Base-by-base conservation (phyloP, 495 filamentous ascomycete species). In the Lasiosphaeris hirsuta region DNA sequence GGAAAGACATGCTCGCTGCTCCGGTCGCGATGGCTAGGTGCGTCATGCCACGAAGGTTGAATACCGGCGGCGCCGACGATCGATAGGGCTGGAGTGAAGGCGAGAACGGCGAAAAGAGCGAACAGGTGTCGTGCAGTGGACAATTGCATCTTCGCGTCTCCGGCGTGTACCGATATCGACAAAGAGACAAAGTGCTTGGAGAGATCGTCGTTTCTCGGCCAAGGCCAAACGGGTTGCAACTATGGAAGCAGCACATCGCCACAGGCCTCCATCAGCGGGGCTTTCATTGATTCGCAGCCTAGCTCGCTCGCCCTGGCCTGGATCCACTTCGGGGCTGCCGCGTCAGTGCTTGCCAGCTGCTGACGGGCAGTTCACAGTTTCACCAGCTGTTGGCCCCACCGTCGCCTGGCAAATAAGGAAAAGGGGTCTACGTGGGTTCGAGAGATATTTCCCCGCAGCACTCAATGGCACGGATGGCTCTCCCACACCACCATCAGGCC, bases 81-180 rank as follows among this genome's bases (percentile, higher is more conserved):
- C 45, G 71, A 65, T 6, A 69, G 15, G 15, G 58, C 41, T 47
- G 68, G 56, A 39, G 62, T 49, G 33, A 67, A n/a, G 35, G 67
- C 55, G 18, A 67, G 40, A 41, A 61, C 57, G 36, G 43, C 53
- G 19, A 57, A 57, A 13, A 67, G 30, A 15, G 62, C 47, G 11
- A 50, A 35, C 35, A 49, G 41, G 17, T 44, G 55, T 56, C 37
- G 33, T 33, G 39, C 23, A 13, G 40, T 36, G 15, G 54, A 53
- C n/a, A 57, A 39, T 59, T 63, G 69, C 70, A 73, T 73, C 35
- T 63, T 71, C 30, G 33, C 45, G 53, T 59, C 35, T 57, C 30
- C 11, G 30, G 38, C 17, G 18, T 13, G 18, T 3, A 0, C 23
- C 23, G 23, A 30, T 5, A 2, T 30, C 23, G 23, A 30, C 23